Evolutionary conservation across 2,329 filamentous ascomycete genomes (phyloP), one percentile per base, ranked within the genome.

Genomic region (Penicillium digitatum): DNA sequence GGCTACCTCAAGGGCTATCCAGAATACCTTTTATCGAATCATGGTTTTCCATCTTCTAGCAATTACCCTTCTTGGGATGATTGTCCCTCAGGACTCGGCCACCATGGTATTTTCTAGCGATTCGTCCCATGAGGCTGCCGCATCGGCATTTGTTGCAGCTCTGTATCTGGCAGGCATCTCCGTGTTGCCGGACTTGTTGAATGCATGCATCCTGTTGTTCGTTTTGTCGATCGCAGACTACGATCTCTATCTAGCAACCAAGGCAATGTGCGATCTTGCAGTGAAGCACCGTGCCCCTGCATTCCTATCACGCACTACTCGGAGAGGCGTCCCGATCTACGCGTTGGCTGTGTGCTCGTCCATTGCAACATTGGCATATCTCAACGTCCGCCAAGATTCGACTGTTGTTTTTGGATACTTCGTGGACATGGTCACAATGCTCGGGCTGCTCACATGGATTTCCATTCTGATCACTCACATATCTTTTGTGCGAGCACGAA

Each of bases 21-120:
- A 84, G 70, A 80, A 90, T 43, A 91, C 87, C 55, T 91, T 92
- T 71, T 92, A 84, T 76, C 87, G 89, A 54, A 90, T 92, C 68
- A 73, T 90, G 63, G 78, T 91, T 76, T 91, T 93, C 78, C 92
- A 93, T 78, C 80, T 85, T 67, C 72, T 90, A 57, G 85, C 82
- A 18, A 86, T 91, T 37, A 81, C 91, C 54, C 79, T 92, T 45
- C 76, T 93, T 48, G 88, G 88, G 64, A 88, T 90, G 84, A 80
- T 87, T 49, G 84, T 92, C 8, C 87, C 88, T 3, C 90, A 87
- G 76, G 75, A 90, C 77, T 82, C 81, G 35, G 0, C 60, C 0
- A 69, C 81, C 0, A 81, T 90, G 16, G 73, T 76, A 16, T 84
- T 85, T 61, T 55, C 70, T 48, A 63, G 53, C 2, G 57, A 71